These are phyloP conservation scores for Leishmania arabica DNA, from an alignment of 208 protist genomes.

Conservation along the genomic window DNA sequence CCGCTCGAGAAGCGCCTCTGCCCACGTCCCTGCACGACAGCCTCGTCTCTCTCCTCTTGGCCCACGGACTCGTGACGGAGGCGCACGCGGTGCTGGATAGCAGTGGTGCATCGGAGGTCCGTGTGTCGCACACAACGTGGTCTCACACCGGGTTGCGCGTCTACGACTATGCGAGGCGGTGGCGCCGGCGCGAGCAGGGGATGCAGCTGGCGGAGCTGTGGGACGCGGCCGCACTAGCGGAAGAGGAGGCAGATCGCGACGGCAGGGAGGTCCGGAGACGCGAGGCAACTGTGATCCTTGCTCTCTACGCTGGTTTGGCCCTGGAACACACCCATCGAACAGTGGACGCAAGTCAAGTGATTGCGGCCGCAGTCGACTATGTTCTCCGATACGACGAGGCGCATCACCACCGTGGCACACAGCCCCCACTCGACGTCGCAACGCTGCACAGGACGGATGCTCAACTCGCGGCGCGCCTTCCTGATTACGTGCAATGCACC, in stretches of 20 bases:
- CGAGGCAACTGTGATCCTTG: conserved; percentile 11
- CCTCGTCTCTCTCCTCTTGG: conserved; percentile 20
- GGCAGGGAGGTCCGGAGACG: conserved; percentile 12
- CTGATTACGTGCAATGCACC: conserved; percentile 27
- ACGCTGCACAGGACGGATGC: conserved; percentile 16
- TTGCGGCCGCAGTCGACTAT: conserved; percentile 11
- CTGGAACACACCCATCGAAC: background rate
- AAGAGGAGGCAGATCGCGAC: background rate
- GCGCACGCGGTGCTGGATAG: conserved; percentile 7
- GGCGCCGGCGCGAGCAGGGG: background rate
- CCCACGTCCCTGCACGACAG: conserved; percentile 8
- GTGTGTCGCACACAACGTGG: background rate
- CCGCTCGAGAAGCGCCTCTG: background rate
- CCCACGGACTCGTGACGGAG: conserved; percentile 9
- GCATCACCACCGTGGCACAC: conserved; percentile 10
- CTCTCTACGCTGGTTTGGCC: conserved; percentile 16
- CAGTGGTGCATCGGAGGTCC: background rate
- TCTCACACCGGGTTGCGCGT: conserved; percentile 7
- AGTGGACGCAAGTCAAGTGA: conserved; percentile 1
- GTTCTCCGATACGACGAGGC: conserved; percentile 22
- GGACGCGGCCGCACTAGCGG: conserved; percentile 13
- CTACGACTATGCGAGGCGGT: conserved; percentile 7
- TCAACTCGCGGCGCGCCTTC: conserved; percentile 11
- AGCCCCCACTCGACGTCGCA: background rate
- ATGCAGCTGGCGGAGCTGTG: conserved; percentile 19